A percentile compares a stretch with the other conserved stretches of the same genome.
These are phyloP conservation scores for Metarhizium guizhouense DNA, from an alignment of 2,329 filamentous ascomycete genomes.

Conservation along the genomic window DNA sequence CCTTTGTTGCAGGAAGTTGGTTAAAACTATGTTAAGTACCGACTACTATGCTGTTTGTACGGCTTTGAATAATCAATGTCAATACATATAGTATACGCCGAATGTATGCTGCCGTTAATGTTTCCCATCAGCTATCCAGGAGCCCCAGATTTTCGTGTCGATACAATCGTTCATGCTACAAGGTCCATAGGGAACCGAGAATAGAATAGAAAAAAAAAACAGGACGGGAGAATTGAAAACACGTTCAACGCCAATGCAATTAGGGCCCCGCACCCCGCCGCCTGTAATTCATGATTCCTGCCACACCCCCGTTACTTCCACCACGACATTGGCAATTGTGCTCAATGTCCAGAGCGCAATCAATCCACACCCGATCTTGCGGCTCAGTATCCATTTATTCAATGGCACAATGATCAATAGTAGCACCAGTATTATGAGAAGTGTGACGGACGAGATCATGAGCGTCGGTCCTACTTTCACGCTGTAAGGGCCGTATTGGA, in stretches of 20 bases:
- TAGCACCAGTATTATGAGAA: conserved; percentile 70
- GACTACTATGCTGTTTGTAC: conserved; percentile 11
- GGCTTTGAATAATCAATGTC: too few relatives aligned
- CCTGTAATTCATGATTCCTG: conserved; percentile 11
- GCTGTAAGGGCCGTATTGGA: conserved; percentile 67
- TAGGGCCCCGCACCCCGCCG: background rate
- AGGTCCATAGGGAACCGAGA: background rate
- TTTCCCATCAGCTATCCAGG: background rate
- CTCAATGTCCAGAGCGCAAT: conserved; percentile 74
- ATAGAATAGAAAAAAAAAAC: background rate
- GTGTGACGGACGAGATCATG: conserved; percentile 73
- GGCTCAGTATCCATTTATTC: conserved; percentile 80
- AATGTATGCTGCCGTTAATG: background rate
- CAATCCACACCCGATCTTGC: conserved; percentile 70
- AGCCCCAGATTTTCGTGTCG: background rate
- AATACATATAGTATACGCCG: background rate
- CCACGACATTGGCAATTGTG: conserved; percentile 70
- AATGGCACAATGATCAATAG: conserved; percentile 73
- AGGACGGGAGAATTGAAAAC: background rate
- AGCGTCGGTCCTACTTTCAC: conserved; percentile 80
- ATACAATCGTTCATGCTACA: too few relatives aligned
- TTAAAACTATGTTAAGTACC: background rate
- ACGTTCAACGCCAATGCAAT: background rate
- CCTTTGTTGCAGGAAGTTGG: too few relatives aligned
- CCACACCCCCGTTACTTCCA: conserved; percentile 60